Base-by-base conservation (phyloP, 2,329 filamentous ascomycete genomes). In the Penicillium sp. region DNA sequence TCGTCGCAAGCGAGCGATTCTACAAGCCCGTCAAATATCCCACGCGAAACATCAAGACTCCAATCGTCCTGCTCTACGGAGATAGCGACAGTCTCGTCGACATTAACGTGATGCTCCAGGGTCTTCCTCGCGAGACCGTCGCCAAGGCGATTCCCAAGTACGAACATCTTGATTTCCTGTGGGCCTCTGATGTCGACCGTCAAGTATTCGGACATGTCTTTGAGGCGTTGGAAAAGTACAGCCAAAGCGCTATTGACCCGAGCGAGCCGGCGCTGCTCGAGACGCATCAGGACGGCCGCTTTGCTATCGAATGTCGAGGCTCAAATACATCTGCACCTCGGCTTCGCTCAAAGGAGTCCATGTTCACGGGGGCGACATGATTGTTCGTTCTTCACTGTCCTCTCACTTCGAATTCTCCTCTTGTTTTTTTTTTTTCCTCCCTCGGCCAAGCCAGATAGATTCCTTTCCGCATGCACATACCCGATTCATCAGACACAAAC, bases 1-100 rank as follows among this genome's bases (percentile, higher is more conserved):
- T 90, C 34, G 81, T 80, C 24, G 83, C 83, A 4, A 80, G 80
- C 46, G 84, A 81, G 62, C 90, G 91, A 60, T 95, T 95, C 71
- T 95, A 94, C 67, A 96, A 96, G 66, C 90, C 96, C 5, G 90
- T 93, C 59, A 91, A 88, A 65, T 98, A 96, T 59, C 93, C 93
- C 0, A 98, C 93, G 0, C 85, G 88, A 55, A 98, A 98, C 65
- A 98, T 98, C 75, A 90, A 88, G 63, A 96, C 93, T 0, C 93
- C 93, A 0, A 87, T 97, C 46, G 89, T 95, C 5, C 77, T 98
- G 1, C 81, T 98, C 5, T 97, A 97, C 60, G 93, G 93, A 13
- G 93, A 90, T 28, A 90, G 83, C 54, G 93, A 98, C 70, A 95
- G 90, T 44, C 74, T 98, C 27, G 89, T 98, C 2, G 90, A 97